Base-by-base conservation (phyloP, 352 stramenopile species). In the Saprolegnia diclina region DNA sequence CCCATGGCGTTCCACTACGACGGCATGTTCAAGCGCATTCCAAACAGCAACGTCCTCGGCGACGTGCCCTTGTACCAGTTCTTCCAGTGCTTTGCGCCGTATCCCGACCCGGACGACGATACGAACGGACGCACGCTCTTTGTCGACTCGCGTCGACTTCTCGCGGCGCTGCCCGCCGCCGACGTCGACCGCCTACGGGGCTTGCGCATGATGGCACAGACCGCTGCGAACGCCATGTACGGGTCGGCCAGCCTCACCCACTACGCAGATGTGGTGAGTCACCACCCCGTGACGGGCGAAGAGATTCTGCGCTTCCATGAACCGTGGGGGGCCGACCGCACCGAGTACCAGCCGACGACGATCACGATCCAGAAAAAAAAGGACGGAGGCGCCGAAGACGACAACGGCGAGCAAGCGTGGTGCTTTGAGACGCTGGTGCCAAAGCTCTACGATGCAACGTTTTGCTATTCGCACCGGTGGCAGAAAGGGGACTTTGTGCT, bases 21-120 rank as follows among this genome's bases (percentile, higher is more conserved):
- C 44, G 63, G 63, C 40, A 61, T 69, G 63, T 69, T 62, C 40
- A 69, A 69, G 44, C 53, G 54, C 37, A 69, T 57, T 38, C 55
- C 40, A 38, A 42, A 62, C 44, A 22, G 37, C 38, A 44, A 42
- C 37, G 55, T 46, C n/a, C 55, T 69, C 50, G 63, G 63, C 37
- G 63, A 69, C 26, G 63, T 69, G 3, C 46, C 63, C 45, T 38
- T 69, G n/a, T 69, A 53, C 44, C 63, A 69, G 44, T 42, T 69
- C 32, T 69, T 69, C 55, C 63, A 69, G 19, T 69, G 63, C 44
- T 21, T 69, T 46, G n/a, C 63, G 50, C 37, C 63, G 26, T 69
- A 69, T n/a, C 63, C 63, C 6, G 16, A 57, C 29, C 29, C 29
- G 44, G 37, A 13, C 32, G 40, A 69, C 42, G 11, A 14, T 7